Evolutionary conservation across 768 basidiomycete genomes (phyloP).

Genomic region (Crepidotus variabilis): DNA sequence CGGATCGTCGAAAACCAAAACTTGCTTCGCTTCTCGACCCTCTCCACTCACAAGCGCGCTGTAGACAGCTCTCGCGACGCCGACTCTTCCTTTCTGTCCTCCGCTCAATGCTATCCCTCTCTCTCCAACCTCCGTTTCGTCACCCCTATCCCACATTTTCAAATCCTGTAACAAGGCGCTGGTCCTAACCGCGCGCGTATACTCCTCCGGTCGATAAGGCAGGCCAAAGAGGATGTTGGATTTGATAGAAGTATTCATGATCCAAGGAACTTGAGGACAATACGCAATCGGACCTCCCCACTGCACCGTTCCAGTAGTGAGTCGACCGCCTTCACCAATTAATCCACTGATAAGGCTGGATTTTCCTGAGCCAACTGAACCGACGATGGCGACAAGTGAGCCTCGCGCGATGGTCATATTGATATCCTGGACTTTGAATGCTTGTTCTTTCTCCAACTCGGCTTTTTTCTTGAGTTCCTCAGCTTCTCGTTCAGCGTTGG

Average conservation of each 20-base stretch:
- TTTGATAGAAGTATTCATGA: neutral
- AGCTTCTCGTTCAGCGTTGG: neutral
- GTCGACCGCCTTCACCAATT: neutral
- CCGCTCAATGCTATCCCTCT: neutral
- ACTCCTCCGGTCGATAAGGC: neutral
- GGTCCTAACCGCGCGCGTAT: neutral
- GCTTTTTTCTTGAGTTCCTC: neutral
- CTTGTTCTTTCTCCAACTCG: neutral
- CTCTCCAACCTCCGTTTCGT: neutral
- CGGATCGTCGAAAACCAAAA: neutral
- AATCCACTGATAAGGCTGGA: neutral
- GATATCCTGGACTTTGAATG: slow-evolving; percentile 49
- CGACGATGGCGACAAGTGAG: slow-evolving; percentile 3
- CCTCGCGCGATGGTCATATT: slow-evolving; percentile 41
- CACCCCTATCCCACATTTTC: neutral
- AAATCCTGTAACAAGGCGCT: neutral
- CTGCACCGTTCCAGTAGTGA: neutral
- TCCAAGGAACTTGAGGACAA: slow-evolving; percentile 3
- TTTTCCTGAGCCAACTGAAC: neutral
- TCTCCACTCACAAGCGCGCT: neutral
- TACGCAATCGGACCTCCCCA: slow-evolving; percentile 1
- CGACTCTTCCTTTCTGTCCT: neutral
- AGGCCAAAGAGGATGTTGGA: neutral
- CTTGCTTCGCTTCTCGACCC: neutral
- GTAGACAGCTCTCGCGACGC: neutral